Evolutionary conservation across 2,329 filamentous ascomycete genomes (phyloP), one percentile per base, ranked within the genome.

Genomic region (Penicillium sp.): DNA sequence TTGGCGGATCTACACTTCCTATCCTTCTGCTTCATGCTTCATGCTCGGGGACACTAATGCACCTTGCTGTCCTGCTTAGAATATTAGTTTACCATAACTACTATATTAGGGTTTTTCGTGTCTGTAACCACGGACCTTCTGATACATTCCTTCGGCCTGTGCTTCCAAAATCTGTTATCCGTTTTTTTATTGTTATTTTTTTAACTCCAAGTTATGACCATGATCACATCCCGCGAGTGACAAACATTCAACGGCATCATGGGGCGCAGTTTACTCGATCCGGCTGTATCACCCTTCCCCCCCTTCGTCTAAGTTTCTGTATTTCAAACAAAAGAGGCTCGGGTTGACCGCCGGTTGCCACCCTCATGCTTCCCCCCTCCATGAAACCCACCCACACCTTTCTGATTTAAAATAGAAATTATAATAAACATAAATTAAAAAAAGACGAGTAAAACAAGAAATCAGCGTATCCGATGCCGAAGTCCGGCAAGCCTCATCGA

Each of bases 401-500:
- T 25, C 10, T 35, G 32, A 25, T n/a, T 15, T 23, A 27, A 20
- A 29, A 42, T 29, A 8, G 31, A 27, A 31, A 42, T 31, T n/a
- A 42, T 12, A 42, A 28, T 28, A 33, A 28, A 12, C 29, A 25
- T 37, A 23, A 29, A 18, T 27, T 31, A 18, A 38, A 40, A 39
- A 32, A 25, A 40, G 20, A 25, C 44, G 29, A 29, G 38, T 27
- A 42, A 42, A 12, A n/a, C 28, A 42, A 29, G 18, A 49, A 35
- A 25, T 37, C 39, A 42, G 45, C 32, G 59, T 50, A 59, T 63
- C 53, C 57, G 62, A 66, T 61, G 52, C 56, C 51, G 60, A 62
- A 58, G 55, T 50, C 51, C 58, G 58, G 65, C 61, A 68, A 69
- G 63, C 65, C 67, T 66, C 27, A 28, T 27, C 59, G 62, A 66